Evolutionary conservation across 805 yeast genomes (phyloP), one percentile per base, ranked within the genome.

Genomic region (Suhomyces faveliae): DNA sequence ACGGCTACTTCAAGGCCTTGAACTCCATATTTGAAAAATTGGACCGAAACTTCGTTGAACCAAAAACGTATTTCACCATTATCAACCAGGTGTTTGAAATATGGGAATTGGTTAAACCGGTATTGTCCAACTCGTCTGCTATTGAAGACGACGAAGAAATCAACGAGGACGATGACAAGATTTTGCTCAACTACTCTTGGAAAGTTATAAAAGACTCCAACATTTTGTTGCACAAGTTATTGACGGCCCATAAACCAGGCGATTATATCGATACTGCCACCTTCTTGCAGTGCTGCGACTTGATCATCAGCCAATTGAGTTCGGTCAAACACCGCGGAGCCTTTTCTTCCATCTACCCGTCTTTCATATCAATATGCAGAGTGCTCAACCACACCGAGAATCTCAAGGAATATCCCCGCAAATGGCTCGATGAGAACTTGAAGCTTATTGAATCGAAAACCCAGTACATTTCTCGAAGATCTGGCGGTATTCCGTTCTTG

Each of bases 251-350:
- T 25, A 24, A 39, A 5, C 15, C 33, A 35, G 43, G 43, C 19
- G 35, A 12, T 5, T 41, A 57, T 7, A 41, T 78, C 1, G 49
- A 56, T 1, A 60, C 62, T 12, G 55, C 53, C 2, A 35, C 40
- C 6, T 59, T 77, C n/a, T 43, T 70, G 11, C 42, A 52, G 3
- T 55, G 74, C 24, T 88, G 94, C 9, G 74, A 78, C 1, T 58
- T 84, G 5, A 63, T 89, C 2, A 73, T 86, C 48, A 77, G 70
- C 9, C 96, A 90, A 60, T 68, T 94, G 29, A 76, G 88, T 3
- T 73, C 81, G 0, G 84, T 91, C 17, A 80, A 91, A 40, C 98
- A 94, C 57, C 78, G 95, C 51, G 98, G 98, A 25, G 96, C 97
- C 0, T 88, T 92, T 52, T 84, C 95, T 8, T 83, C 97, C 0